Evolutionary conservation across 2,329 filamentous ascomycete species (phyloP).

Genomic region (Thelonectria discophora): DNA sequence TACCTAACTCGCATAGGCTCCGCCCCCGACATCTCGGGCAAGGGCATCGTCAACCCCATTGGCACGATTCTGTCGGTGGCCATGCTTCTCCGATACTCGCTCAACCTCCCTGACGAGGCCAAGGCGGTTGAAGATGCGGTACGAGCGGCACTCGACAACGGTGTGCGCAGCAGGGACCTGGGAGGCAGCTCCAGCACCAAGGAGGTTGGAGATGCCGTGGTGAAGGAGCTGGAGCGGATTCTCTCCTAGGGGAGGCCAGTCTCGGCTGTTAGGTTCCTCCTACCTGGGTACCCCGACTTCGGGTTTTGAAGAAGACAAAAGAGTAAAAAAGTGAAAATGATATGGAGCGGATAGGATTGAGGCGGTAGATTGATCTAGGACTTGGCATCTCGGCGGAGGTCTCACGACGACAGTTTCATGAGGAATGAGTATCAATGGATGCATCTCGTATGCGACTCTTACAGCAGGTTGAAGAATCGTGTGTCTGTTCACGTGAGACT

Average conservation of each 20-base stretch:
- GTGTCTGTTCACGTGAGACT: not conserved
- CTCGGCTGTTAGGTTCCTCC: not conserved
- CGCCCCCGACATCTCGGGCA: conserved; percentile 78
- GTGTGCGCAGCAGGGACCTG: conserved; percentile 84
- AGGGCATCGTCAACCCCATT: conserved; percentile 88
- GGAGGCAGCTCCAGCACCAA: conserved; percentile 76
- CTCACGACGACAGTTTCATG: too few relatives aligned
- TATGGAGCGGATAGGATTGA: not conserved
- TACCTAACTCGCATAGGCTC: conserved; percentile 28
- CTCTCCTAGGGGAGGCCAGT: conserved; percentile 50
- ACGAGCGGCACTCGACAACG: conserved; percentile 78
- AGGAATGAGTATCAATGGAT: too few relatives aligned
- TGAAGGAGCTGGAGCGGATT: conserved; percentile 73
- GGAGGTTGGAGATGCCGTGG: conserved; percentile 82
- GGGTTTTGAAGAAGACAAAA: conserved; percentile 11
- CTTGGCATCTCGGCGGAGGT: too few relatives aligned
- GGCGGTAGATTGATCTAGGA: too few relatives aligned
- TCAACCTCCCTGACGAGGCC: conserved; percentile 80
- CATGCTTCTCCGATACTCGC: conserved; percentile 96
- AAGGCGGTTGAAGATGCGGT: conserved; percentile 84
- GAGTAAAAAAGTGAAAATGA: not conserved
- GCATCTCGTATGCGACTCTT: too few relatives aligned
- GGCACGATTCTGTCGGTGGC: conserved; percentile 91
- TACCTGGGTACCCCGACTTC: conserved; percentile 11
- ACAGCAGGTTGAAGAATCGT: too few relatives aligned